phyloP scores from a whole-genome alignment of 2,329 filamentous ascomycete species.

The Nothopassalora personata region DNA sequence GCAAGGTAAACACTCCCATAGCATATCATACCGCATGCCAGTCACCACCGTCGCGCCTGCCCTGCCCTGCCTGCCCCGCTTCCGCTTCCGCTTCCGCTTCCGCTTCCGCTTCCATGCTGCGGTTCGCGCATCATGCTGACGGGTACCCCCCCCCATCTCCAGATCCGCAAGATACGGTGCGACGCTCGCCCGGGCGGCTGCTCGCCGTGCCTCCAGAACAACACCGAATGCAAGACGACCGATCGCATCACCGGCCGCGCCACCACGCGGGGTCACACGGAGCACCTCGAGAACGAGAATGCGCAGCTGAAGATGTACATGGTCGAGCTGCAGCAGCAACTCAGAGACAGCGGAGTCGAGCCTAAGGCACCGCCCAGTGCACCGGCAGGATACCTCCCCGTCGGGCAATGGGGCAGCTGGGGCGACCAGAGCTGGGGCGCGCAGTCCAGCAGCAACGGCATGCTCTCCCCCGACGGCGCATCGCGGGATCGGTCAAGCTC shows the following conservation, averaged over 20 bases:
- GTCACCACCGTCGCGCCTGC: not conserved
- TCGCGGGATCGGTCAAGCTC: not conserved
- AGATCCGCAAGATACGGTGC: slow-evolving; percentile 83
- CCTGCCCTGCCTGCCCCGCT: not conserved
- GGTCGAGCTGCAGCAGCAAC: slow-evolving; percentile 61
- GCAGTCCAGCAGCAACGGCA: not conserved
- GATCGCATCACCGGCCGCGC: slow-evolving; percentile 81
- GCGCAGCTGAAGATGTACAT: slow-evolving; percentile 62
- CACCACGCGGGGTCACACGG: slow-evolving; percentile 70
- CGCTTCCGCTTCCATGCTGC: not conserved
- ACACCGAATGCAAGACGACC: slow-evolving; percentile 74
- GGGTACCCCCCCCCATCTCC: slow-evolving; percentile 3
- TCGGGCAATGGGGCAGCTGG: slow-evolving; percentile 8
- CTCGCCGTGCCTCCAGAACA: slow-evolving; percentile 71
- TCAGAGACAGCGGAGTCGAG: slow-evolving; percentile 57
- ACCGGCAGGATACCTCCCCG: slow-evolving; percentile 4
- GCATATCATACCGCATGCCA: not conserved
- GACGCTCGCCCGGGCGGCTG: slow-evolving; percentile 76
- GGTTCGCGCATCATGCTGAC: not conserved
- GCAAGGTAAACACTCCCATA: slow-evolving; percentile 58
- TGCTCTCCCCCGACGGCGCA: not conserved
- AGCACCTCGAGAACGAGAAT: slow-evolving; percentile 69
- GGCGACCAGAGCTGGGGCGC: slow-evolving; percentile 3
- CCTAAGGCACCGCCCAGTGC: slow-evolving; percentile 30
- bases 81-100: not conserved